phyloP scores from a whole-genome alignment of 768 basidiomycete species.

The Tricholoma hemisulphureum region DNA sequence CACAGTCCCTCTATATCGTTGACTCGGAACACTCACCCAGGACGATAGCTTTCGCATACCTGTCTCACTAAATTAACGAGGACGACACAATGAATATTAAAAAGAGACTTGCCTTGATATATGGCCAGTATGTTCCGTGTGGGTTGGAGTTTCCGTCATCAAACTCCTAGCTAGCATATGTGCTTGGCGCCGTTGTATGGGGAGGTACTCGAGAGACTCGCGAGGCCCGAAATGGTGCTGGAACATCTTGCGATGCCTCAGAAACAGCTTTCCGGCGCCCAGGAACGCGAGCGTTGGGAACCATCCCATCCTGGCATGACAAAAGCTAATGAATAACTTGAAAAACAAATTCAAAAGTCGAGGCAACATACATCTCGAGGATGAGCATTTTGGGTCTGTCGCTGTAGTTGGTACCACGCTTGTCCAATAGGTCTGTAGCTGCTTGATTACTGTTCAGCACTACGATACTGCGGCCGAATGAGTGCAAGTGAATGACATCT shows the following conservation, averaged over 20 bases:
- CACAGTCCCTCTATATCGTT: too few relatives aligned
- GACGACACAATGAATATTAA: too few relatives aligned
- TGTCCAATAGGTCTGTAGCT: slow-evolving; percentile 15
- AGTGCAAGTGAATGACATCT: slow-evolving; percentile 11
- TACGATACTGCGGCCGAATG: slow-evolving; percentile 11
- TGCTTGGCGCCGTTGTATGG: slow-evolving; percentile 4
- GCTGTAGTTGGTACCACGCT: slow-evolving; percentile 14
- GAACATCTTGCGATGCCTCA: slow-evolving; percentile 5
- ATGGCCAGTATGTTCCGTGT: too few relatives aligned
- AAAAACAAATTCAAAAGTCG: too few relatives aligned
- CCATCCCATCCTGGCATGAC: neutral
- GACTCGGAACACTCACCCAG: too few relatives aligned
- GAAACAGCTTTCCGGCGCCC: slow-evolving; percentile 4
- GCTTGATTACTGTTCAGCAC: slow-evolving; percentile 15
- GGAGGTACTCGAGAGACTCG: slow-evolving; percentile 1
- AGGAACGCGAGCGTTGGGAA: neutral
- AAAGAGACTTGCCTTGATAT: too few relatives aligned
- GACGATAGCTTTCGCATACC: too few relatives aligned
- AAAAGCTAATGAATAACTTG: neutral
- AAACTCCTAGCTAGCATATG: neutral
- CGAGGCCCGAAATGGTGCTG: slow-evolving; percentile 1
- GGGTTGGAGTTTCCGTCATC: neutral
- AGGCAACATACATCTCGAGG: neutral
- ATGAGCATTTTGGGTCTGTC: slow-evolving; percentile 15
- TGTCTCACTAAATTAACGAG: too few relatives aligned